Base-by-base conservation (phyloP, 345 rosid genomes). In the Hibiscus tridactylites region DNA sequence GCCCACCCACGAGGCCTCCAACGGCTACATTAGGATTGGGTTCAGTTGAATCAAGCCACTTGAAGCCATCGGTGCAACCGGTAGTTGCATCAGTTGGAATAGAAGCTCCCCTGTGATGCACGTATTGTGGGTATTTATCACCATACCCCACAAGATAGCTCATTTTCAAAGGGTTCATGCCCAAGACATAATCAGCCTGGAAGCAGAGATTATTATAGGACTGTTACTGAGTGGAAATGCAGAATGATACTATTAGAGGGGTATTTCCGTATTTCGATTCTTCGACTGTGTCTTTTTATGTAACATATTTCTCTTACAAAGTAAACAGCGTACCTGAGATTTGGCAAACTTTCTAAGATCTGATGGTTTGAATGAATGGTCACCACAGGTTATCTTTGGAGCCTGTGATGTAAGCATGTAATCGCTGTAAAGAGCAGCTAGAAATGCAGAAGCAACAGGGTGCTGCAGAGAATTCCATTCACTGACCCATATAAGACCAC, bases 31-130 rank as follows among this genome's bases (percentile, higher is more conserved):
- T 92, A 11, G 99, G 99, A 80, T 96, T 85, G 37, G 98, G 93
- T 5, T 83, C 37, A 0, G 85, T 78, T 9, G 94, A 82, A 4
- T 85, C 72, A 1, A 89, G 94, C 88, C 91, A 96, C 81, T 81
- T 72, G 80, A 88, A 86, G 61, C 99, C 99, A 53, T 88, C 87
- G 1, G 65, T 78, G 84, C 99, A 96, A 50, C 89, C 88, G 0
- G 92, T 82, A 3, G 76, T 81, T 68, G 92, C 96, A 73, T 90
- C 87, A 0, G 70, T 80, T 0, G 99, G 99, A 47, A 96, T 92
- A 3, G 99, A 92, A 75, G 99, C 96, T 62, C 99, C 99, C 75
- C 99, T 87, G 42, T 96, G 99, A 85, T 96, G 99, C 73, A 92
- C 88, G 47, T 73, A 82, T 72, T 85, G 71, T 26, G 98, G 99